These are phyloP conservation scores for Hypoxylon cercidicola DNA, from an alignment of 495 filamentous ascomycete genomes.

Conservation along the genomic window DNA sequence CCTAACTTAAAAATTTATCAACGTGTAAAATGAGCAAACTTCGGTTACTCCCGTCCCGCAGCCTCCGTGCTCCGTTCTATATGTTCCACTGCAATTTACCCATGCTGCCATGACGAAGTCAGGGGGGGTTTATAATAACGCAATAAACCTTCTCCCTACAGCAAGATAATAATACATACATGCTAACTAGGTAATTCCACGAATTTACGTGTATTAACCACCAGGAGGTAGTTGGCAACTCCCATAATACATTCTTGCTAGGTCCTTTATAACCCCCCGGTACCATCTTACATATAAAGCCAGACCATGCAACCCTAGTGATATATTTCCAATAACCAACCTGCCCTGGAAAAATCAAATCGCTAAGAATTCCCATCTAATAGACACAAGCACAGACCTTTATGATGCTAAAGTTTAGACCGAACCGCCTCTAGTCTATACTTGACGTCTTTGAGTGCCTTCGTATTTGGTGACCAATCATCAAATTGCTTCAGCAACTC, in stretches of 20 bases:
- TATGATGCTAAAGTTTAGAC: constrained; percentile 71
- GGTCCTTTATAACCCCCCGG: constrained; percentile 2
- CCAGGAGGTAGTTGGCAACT: not conserved
- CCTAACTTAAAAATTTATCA: too few relatives aligned
- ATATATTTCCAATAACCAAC: constrained; percentile 21
- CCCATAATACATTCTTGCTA: constrained; percentile 26
- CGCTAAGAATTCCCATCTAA: constrained; percentile 11
- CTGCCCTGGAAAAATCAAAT: constrained; percentile 13
- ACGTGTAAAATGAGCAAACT: constrained; percentile 35
- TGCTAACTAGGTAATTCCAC: not conserved
- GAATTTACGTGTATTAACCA: not conserved
- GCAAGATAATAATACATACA: not conserved
- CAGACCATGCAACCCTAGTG: constrained; percentile 20
- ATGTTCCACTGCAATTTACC: not conserved
- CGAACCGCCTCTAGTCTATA: constrained; percentile 93
- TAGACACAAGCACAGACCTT: constrained; percentile 1
- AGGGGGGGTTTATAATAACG: too few relatives aligned
- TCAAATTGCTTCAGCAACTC: constrained; percentile 89
- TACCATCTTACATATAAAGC: constrained; percentile 8
- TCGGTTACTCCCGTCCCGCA: constrained; percentile 35
- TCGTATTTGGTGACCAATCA: constrained; percentile 88
- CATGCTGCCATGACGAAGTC: not conserved
- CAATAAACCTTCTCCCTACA: too few relatives aligned
- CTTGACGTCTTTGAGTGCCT: constrained; percentile 94
- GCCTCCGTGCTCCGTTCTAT: constrained; percentile 15